Evolutionary conservation across 2,329 filamentous ascomycete genomes (phyloP).

Genomic region (Colletotrichum sp.): DNA sequence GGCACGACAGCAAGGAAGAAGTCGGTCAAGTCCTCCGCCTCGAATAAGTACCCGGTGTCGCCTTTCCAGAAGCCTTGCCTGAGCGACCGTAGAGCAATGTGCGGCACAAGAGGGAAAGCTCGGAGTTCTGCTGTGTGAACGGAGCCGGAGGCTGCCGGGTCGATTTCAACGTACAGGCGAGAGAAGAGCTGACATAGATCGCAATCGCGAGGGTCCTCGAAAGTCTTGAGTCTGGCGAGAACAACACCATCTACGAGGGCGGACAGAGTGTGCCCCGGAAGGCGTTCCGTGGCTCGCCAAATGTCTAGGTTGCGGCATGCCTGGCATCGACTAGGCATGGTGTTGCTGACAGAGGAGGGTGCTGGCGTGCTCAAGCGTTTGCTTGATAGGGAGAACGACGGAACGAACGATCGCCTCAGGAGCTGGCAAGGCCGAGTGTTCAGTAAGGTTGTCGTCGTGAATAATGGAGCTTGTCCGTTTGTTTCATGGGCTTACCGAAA

Average conservation of each 20-base stretch:
- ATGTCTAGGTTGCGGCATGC: not conserved
- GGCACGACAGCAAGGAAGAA: slow-evolving; percentile 2
- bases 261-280: not conserved
- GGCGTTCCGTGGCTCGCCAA: slow-evolving; percentile 1
- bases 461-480: not conserved
- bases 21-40: not conserved
- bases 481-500: not conserved
- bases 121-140: not conserved
- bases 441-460: not conserved
- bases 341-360: not conserved
- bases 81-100: not conserved
- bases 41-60: not conserved
- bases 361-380: not conserved
- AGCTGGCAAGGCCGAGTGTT: not conserved
- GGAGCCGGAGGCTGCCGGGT: not conserved
- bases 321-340: not conserved
- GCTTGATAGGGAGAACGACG: not conserved
- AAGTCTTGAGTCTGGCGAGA: not conserved
- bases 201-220: not conserved
- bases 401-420: not conserved
- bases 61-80: not conserved
- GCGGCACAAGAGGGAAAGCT: not conserved
- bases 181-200: not conserved
- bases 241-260: not conserved
- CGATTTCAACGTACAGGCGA: not conserved